Evolutionary conservation across 164 flowering plant species (phyloP), one percentile per base, ranked within the genome.

Genomic region (Chimonanthus praecox): DNA sequence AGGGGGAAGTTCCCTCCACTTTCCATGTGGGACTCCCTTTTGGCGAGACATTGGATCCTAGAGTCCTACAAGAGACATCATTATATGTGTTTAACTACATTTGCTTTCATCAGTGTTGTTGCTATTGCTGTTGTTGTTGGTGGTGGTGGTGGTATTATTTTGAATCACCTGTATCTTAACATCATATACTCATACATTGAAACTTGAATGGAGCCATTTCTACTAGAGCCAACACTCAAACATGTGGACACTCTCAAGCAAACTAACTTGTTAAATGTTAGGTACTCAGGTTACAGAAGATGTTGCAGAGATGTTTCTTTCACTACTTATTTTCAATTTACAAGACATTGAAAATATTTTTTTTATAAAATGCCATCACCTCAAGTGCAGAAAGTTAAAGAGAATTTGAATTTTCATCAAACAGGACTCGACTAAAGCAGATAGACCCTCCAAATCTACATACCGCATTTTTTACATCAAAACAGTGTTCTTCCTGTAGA

Each of bases 401-500:
- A 33, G 7, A 21, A 49, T 49, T 2, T 43, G 11, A 8, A 16
- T 49, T 49, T 68, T 48, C 7, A 6, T 16, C 7, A 67, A 9
- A 54, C 3, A 13, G 21, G 10, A 43, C 21, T 64, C 67, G 8
- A 3, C 2, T 49, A 62, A 21, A 48, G 13, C 6, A 47, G 15
- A 13, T 54, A 2, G 7, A 62, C 2, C 16, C 33, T 33, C 33
- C 33, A 33, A 33, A 63, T 62, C n/a, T 21, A 13, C 85, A 47
- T 87, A 90, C 97, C 72, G 93, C 87, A 77, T 88, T 89, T 78
- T 80, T 88, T 11, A 87, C 74, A 81, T 92, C 94, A 70, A 92
- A 92, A 81, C 97, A 92, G 74, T 94, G 98, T 61, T 94, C 98
- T 73, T 89, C 92, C 70, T 89, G 88, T 47, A 91, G 83, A 84